Conservation (phyloP, 495 filamentous ascomycete genomes). For the Aspergillus incahuasiensis region DNA sequence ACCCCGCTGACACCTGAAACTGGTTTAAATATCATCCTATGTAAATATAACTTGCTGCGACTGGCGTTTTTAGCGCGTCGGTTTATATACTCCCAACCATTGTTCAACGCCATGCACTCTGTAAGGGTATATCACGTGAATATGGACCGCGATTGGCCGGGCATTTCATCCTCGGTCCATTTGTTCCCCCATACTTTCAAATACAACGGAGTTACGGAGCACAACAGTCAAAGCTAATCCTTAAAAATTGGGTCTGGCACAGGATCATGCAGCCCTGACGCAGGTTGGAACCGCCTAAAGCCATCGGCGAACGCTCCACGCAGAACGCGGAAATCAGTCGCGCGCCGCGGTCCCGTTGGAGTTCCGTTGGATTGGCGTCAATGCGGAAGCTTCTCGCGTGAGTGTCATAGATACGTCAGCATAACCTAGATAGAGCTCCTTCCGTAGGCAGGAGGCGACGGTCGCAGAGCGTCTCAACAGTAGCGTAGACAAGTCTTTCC, state of each 20-base stretch:
- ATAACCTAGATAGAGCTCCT: background rate
- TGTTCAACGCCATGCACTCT: background rate
- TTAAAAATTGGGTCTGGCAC: background rate
- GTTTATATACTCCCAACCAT: background rate
- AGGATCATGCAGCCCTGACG: background rate
- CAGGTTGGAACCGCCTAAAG: background rate
- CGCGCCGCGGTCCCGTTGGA: background rate
- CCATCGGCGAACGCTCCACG: background rate
- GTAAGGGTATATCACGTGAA: background rate
- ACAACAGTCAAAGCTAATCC: background rate
- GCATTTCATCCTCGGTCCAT: background rate
- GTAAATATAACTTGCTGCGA: background rate
- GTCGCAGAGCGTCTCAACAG: background rate
- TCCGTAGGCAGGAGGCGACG: background rate
- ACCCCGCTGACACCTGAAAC: slow-evolving; percentile 33
- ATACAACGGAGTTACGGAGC: background rate
- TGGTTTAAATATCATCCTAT: background rate
- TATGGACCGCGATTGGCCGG: background rate
- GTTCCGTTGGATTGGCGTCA: background rate
- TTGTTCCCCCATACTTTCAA: background rate
- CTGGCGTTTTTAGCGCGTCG: background rate
- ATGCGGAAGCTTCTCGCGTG: slow-evolving; percentile 4
- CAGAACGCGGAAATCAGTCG: background rate
- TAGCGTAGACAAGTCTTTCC: no score
- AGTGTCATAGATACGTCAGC: slow-evolving; percentile 2